A percentile compares a stretch with the other conserved stretches of the same genome.
Evolutionary conservation across 306 rosid species (phyloP).

Genomic region (Glycine tomentella): DNA sequence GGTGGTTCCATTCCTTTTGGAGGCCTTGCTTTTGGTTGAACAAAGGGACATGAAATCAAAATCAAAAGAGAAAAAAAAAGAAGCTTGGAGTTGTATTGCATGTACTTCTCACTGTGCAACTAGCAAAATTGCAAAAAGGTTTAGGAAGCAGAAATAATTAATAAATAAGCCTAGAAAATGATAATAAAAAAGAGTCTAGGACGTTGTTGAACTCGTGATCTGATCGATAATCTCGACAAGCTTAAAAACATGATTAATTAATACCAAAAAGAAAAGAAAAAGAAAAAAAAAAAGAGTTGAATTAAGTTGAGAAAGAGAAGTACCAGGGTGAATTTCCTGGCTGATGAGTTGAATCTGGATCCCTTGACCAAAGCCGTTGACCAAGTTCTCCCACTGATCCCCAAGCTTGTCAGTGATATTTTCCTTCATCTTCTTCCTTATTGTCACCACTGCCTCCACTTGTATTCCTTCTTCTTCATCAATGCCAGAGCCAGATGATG

Average conservation of each 20-base stretch:
- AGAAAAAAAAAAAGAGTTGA: no score
- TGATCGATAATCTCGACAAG: neutral
- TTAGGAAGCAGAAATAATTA: neutral
- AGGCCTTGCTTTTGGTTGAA: neutral
- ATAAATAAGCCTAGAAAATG: neutral
- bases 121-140: neutral
- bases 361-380: constrained; percentile 87
- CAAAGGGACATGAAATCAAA: neutral
- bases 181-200: neutral
- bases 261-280: no score
- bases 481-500: neutral
- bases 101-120: neutral
- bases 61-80: no score
- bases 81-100: neutral
- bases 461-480: constrained; percentile 44
- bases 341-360: constrained; percentile 84
- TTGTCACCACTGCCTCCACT: constrained; percentile 69
- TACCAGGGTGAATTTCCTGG: constrained; percentile 76
- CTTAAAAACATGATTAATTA: neutral
- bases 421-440: constrained; percentile 87
- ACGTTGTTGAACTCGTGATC: no score
- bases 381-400: constrained; percentile 75
- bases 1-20: neutral
- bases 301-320: no score
- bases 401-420: constrained; percentile 64